Conservation (phyloP, 1,139 yeast species). For the Taphrina pruni region DNA sequence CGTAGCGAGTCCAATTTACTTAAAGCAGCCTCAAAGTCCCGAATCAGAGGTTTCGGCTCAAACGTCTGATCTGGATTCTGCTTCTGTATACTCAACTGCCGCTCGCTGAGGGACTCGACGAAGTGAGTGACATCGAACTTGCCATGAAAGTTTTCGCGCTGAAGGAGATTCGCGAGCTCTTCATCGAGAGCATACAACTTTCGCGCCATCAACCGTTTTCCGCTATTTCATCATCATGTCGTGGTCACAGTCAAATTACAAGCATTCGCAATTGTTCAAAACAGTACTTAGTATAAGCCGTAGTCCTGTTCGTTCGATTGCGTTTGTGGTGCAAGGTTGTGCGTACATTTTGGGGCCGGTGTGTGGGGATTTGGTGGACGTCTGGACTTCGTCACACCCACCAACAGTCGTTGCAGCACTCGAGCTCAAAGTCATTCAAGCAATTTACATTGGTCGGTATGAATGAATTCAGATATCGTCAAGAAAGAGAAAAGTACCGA, state of each 20-base stretch:
- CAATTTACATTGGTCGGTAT: neutral
- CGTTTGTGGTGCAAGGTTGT: neutral
- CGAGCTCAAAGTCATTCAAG: no score
- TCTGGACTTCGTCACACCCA: neutral
- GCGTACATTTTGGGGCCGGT: neutral
- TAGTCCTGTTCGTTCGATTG: neutral
- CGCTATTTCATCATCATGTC: neutral
- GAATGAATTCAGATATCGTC: neutral
- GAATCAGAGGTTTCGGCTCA: conserved; percentile 93
- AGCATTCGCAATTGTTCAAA: no score
- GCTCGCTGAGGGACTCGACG: conserved; percentile 30
- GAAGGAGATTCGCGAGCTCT: conserved; percentile 25
- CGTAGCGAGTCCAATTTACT: conserved; percentile 49
- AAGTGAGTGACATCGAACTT: conserved; percentile 29
- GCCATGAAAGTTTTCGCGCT: conserved; percentile 33
- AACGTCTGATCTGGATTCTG: conserved; percentile 47
- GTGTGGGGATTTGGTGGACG: conserved; percentile 7
- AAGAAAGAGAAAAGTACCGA: neutral
- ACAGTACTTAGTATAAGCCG: no score
- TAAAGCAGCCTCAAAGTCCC: conserved; percentile 87
- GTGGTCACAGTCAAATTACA: no score
- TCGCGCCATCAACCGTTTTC: conserved; percentile 7
- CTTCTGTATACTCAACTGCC: conserved; percentile 27
- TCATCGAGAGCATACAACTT: conserved; percentile 16
- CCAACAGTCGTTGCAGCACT: neutral